Conservation (phyloP, 208 protist genomes). For the Porcisia hertigi region DNA sequence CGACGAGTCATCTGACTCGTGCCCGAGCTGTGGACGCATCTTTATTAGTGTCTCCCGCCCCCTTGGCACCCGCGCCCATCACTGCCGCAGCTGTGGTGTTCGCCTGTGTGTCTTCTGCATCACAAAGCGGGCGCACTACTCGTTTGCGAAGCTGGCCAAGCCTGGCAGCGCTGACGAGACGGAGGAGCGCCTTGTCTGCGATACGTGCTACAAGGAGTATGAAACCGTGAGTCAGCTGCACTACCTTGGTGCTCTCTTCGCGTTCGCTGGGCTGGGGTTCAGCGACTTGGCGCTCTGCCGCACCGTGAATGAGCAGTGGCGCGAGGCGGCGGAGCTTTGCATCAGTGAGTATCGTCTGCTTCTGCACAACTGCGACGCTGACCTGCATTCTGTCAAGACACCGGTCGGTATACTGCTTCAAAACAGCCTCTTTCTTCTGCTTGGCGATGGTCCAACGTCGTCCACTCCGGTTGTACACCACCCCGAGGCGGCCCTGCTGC, state of each 20-base stretch:
- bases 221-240: slow-evolving; percentile 47
- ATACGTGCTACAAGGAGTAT: slow-evolving; percentile 56
- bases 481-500: slow-evolving; percentile 40
- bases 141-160: slow-evolving; percentile 71
- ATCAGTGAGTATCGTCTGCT: slow-evolving; percentile 71
- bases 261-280: slow-evolving; percentile 56
- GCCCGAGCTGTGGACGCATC: slow-evolving; percentile 39
- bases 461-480: slow-evolving; percentile 37
- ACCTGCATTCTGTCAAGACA: slow-evolving; percentile 40
- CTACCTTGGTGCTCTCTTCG: slow-evolving; percentile 68
- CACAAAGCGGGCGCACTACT: slow-evolving; percentile 51
- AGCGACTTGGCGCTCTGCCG: slow-evolving; percentile 64
- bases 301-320: slow-evolving; percentile 66
- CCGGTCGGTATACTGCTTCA: slow-evolving; percentile 52
- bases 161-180: slow-evolving; percentile 53
- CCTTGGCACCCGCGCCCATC: slow-evolving; percentile 43
- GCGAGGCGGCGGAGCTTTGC: slow-evolving; percentile 71
- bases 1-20: slow-evolving; percentile 48
- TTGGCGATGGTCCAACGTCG: slow-evolving; percentile 30
- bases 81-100: slow-evolving; percentile 74
- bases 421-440: slow-evolving; percentile 59
- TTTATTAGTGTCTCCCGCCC: slow-evolving; percentile 38
- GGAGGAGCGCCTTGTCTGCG: slow-evolving; percentile 57
- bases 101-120: slow-evolving; percentile 66
- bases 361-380: slow-evolving; percentile 54